Evolutionary conservation across 768 basidiomycete genomes (phyloP), one percentile per base, ranked within the genome.

Genomic region (Russula sp.): DNA sequence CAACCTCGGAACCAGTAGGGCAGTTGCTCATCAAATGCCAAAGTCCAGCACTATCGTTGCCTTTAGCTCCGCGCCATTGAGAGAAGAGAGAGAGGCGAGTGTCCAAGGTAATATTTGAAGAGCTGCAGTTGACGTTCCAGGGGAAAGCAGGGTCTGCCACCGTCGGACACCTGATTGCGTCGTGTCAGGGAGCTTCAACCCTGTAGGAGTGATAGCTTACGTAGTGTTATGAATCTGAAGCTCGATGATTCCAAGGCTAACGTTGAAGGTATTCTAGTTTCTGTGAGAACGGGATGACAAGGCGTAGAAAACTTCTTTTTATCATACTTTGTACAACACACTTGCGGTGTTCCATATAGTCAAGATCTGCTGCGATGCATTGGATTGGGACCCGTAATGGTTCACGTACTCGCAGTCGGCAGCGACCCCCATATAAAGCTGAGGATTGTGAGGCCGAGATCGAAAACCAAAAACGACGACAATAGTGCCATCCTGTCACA

Each of bases 21-120:
- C 90, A 91, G 29, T 84, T 85, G 65, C 87, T 90, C 86, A 94
- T 88, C 13, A 94, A 76, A 75, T 93, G 92, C 88, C 91, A 94
- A 35, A 96, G 77, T 3, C 92, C 93, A 22, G 81, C 83, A 18
- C 83, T 81, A 70, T 93, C 90, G n/a, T 78, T 73, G 7, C 86
- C 82, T 66, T 85, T 86, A 47, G 74, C 68, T 0, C 90, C 91
- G 60, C 93, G 78, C 92, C 92, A 96, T 62, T 83, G 75, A 5
- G 87, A 89, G 73, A 96, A 93, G 3, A 83, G 72, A 16, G 88
- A 90, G 32, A 94, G 77, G 5, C 92, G 82, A 45, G 79, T 72
- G 71, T 91, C 86, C 52, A 96, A 77, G 5, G 77, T 80, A 66
- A 79, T 71, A 52, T 68, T 74, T 36, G 75, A 75, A 7, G 69